Percentiles rank a stretch among this genome's conserved stretches.
Evolutionary conservation across 768 basidiomycete genomes (phyloP).

Genomic region (Lyophyllum semitale): DNA sequence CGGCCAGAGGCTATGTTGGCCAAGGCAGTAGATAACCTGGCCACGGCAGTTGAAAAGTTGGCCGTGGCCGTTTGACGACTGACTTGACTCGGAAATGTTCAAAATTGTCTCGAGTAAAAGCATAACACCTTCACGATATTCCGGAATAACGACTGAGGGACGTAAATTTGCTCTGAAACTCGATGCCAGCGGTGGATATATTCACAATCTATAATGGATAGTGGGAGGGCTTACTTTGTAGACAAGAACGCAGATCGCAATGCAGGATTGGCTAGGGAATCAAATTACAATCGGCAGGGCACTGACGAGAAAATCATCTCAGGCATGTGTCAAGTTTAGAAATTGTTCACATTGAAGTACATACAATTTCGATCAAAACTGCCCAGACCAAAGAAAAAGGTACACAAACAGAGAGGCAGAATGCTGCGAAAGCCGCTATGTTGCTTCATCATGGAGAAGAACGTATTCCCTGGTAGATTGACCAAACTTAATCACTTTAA

Average conservation of each 20-base stretch:
- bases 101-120: no score
- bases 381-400: neutral
- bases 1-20: neutral
- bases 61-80: neutral
- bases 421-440: conserved; percentile 23
- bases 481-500: conserved; percentile 82
- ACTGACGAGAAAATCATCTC: neutral
- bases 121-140: neutral
- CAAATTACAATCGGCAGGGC: neutral
- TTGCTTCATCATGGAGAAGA: conserved; percentile 76
- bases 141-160: neutral
- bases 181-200: neutral
- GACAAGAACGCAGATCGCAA: neutral
- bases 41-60: neutral
- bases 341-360: neutral
- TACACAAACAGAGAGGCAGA: neutral
- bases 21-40: neutral
- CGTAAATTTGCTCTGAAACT: neutral
- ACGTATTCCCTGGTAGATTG: conserved; percentile 83
- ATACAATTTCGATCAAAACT: neutral
- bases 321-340: neutral
- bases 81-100: no score
- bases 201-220: neutral
- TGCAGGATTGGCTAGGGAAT: neutral
- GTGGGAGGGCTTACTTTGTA: neutral